Conservation (phyloP, 306 rosid species). For the Ormosia semicastrata region DNA sequence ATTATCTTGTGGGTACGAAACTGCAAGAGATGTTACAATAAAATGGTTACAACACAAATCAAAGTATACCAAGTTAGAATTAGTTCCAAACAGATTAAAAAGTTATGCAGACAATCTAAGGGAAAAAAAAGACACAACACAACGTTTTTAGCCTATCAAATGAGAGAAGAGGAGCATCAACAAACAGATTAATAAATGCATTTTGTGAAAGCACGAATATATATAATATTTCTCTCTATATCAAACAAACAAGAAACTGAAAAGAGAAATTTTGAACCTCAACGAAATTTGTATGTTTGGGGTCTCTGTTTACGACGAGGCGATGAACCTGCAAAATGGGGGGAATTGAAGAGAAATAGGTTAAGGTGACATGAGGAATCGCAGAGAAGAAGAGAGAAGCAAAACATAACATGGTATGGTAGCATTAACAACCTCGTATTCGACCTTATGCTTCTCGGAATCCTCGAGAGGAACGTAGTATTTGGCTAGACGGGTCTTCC, state of each 20-base stretch:
- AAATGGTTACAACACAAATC: constrained; percentile 6
- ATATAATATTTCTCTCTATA: too few relatives aligned
- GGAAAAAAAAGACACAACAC: not conserved
- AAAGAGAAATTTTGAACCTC: constrained; percentile 51
- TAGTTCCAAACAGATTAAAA: not conserved
- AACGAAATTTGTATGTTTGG: constrained; percentile 93
- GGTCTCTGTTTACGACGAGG: constrained; percentile 94
- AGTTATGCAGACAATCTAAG: not conserved
- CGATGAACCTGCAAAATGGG: constrained; percentile 75
- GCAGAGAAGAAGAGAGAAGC: not conserved
- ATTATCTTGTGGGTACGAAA: constrained; percentile 95
- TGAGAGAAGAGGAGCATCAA: not conserved
- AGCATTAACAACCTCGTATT: constrained; percentile 71
- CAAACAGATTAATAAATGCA: not conserved
- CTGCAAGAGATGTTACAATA: constrained; percentile 45
- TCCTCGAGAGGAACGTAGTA: constrained; percentile 97
- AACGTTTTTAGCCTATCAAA: not conserved
- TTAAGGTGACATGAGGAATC: not conserved
- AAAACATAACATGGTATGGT: not conserved
- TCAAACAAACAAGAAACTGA: not conserved
- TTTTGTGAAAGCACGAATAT: too few relatives aligned
- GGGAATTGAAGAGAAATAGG: constrained; percentile 25
- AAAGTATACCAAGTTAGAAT: not conserved
- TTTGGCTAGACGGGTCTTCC: constrained; percentile 89
- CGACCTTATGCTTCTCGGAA: constrained; percentile 96